phyloP scores from a whole-genome alignment of 495 filamentous ascomycete genomes.

The Neurospora africana region DNA sequence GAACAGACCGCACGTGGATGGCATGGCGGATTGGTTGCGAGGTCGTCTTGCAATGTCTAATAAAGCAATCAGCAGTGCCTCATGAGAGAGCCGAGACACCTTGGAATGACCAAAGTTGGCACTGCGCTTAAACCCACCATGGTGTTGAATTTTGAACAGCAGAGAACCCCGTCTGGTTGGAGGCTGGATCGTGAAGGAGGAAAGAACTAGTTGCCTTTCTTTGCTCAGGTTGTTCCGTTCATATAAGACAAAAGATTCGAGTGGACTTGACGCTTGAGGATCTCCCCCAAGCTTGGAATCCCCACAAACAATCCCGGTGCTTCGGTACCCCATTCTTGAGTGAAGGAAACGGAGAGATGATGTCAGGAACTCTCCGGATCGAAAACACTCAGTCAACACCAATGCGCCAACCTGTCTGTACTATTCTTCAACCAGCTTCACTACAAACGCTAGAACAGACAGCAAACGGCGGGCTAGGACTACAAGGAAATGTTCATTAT shows the following conservation, averaged over 20 bases:
- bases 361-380: not conserved
- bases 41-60: constrained; percentile 50
- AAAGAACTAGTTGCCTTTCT: not conserved
- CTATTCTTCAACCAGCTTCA: not conserved
- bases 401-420: not conserved
- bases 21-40: constrained; percentile 69
- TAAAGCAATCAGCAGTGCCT: not conserved
- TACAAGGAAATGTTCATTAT: not conserved
- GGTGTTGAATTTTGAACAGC: not conserved
- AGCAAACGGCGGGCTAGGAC: not conserved
- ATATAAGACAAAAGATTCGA: not conserved
- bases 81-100: not conserved
- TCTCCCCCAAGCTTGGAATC: not conserved
- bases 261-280: not conserved
- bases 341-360: not conserved
- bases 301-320: not conserved
- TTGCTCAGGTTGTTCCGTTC: not conserved
- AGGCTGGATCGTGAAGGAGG: not conserved
- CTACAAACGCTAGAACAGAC: not conserved
- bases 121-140: constrained; percentile 7
- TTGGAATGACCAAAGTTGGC: not conserved
- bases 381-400: not conserved
- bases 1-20: constrained; percentile 74
- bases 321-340: not conserved
- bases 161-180: not conserved